phyloP scores from a whole-genome alignment of 2,329 filamentous ascomycete genomes.

The Scolecobasidium constrictum region DNA sequence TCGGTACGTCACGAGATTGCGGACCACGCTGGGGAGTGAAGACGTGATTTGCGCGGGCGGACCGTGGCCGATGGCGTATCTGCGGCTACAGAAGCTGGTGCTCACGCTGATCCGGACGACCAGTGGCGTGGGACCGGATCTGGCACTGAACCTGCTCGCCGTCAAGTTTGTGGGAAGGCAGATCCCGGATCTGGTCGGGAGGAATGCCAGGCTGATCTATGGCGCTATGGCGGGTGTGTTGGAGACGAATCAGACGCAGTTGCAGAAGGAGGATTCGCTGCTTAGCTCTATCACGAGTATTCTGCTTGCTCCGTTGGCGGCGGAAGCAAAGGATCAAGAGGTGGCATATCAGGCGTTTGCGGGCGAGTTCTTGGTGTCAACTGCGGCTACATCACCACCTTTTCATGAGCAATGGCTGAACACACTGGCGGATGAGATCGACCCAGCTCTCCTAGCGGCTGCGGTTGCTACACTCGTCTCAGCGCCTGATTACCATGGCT shows the following conservation, averaged over 20 bases:
- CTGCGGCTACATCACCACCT: constrained; percentile 24
- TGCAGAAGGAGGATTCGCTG: neutral
- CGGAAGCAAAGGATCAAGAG: constrained; percentile 23
- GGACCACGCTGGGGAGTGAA: constrained; percentile 16
- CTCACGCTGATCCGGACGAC: constrained; percentile 15
- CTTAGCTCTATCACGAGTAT: constrained; percentile 15
- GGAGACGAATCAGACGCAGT: neutral
- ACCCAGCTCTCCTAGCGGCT: constrained; percentile 35
- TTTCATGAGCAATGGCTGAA: constrained; percentile 26
- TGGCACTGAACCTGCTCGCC: constrained; percentile 12
- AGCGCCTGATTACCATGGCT: constrained; percentile 17
- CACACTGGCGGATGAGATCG: constrained; percentile 34
- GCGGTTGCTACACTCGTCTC: constrained; percentile 21
- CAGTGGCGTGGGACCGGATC: constrained; percentile 12
- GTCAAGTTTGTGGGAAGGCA: constrained; percentile 4
- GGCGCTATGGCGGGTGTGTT: constrained; percentile 4
- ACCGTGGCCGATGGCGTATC: constrained; percentile 31
- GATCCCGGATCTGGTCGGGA: constrained; percentile 5
- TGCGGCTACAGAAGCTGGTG: constrained; percentile 28
- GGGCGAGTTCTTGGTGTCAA: constrained; percentile 33
- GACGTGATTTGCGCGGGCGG: constrained; percentile 17
- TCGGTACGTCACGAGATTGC: constrained; percentile 21
- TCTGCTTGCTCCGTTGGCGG: constrained; percentile 20
- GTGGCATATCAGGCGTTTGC: constrained; percentile 28
- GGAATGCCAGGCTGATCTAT: constrained; percentile 6